Evolutionary conservation across 371 early-diverging fungal species (phyloP), one percentile per base, ranked within the genome.

Genomic region (Mucor velutinosus): DNA sequence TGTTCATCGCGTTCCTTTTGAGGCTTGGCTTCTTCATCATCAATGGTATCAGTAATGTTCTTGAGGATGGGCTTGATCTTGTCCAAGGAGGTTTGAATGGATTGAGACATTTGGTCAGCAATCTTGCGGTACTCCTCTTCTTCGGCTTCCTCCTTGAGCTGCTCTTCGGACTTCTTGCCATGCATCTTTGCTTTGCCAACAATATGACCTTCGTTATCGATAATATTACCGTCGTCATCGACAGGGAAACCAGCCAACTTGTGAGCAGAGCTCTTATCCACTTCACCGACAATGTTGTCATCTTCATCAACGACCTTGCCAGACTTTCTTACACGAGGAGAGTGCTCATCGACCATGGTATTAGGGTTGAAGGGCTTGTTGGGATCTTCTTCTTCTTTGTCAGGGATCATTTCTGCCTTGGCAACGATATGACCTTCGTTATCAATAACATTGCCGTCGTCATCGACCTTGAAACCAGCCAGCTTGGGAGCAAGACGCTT

Each of bases 31-130:
- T 76, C 76, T 67, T 76, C 70, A 6, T 29, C 51, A 12, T 76
- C 76, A 58, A 76, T 76, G 3, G 12, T 27, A 33, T 72, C 73
- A 30, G 76, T 76, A 51, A 76, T 76, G 12, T 59, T 30, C 33
- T 73, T 72, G 10, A 76, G 60, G 23, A 76, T 19, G 6, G 76
- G 76, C 41, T 76, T 69, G 39, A 76, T 72, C 55, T 69, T 72
- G 11, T 72, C 66, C 29, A 76, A 58, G n/a, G 70, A 66, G n/a
- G 69, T 64, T 32, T 76, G 70, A 14, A 76, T 65, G 33, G 60
- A 45, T 7, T 49, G 55, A 29, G 70, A 60, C 73, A 76, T 72
- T 35, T 63, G 59, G 4, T 64, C 58, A 27, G 73, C 73, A 51
- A 76, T 69, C 21, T 64, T 56, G n/a, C 70, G 70, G 23, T 76